Evolutionary conservation across 2,329 filamentous ascomycete species (phyloP).

Genomic region (Penicillium sp.): DNA sequence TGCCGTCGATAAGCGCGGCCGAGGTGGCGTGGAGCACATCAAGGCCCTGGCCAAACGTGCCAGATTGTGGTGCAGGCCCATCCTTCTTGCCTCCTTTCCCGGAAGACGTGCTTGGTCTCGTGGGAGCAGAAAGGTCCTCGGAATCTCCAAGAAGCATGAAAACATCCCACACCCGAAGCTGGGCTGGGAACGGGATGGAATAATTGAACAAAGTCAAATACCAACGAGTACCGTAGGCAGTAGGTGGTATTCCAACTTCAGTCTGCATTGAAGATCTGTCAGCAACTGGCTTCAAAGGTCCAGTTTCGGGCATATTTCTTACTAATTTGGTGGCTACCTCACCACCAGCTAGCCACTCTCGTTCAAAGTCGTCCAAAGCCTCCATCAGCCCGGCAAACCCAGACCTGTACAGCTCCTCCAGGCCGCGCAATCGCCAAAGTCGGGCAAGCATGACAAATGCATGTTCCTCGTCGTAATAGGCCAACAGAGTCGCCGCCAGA

Average conservation of each 20-base stretch:
- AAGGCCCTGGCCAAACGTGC: constrained; percentile 60
- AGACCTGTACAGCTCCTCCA: constrained; percentile 76
- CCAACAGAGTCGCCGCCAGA: constrained; percentile 83
- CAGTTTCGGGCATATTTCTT: constrained; percentile 39
- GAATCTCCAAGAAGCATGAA: constrained; percentile 89
- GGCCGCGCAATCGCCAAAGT: constrained; percentile 81
- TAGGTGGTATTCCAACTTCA: constrained; percentile 75
- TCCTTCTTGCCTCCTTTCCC: constrained; percentile 25
- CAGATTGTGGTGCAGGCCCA: constrained; percentile 19
- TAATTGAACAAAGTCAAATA: constrained; percentile 97
- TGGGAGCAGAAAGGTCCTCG: constrained; percentile 41
- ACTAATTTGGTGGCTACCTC: constrained; percentile 78
- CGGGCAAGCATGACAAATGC: constrained; percentile 96
- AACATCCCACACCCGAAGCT: constrained; percentile 94
- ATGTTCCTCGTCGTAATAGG: constrained; percentile 93
- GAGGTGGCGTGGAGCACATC: constrained; percentile 87
- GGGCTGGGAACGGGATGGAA: constrained; percentile 87
- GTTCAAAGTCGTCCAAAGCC: constrained; percentile 78
- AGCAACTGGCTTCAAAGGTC: background rate
- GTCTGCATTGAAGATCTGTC: constrained; percentile 46
- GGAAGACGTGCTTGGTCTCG: constrained; percentile 15
- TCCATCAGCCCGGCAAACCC: constrained; percentile 85
- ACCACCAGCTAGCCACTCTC: constrained; percentile 70
- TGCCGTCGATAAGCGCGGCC: constrained; percentile 84
- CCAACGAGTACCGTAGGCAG: constrained; percentile 94